These are phyloP conservation scores for Penicillium freii DNA, from an alignment of 2,329 filamentous ascomycete genomes.

Conservation along the genomic window DNA sequence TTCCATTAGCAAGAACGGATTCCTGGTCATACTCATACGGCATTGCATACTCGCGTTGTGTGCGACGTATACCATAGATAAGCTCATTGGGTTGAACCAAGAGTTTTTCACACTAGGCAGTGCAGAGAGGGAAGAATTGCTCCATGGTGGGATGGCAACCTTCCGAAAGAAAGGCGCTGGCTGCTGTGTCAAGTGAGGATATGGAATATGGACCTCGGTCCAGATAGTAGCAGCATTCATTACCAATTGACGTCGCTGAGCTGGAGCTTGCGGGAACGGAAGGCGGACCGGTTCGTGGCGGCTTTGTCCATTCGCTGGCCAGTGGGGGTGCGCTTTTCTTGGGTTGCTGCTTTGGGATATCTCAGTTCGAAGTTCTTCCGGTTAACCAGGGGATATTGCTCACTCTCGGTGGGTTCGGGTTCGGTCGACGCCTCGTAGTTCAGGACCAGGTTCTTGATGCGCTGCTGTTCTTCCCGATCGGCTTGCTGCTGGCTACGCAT, in stretches of 20 bases:
- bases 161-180: background rate
- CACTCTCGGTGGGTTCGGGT: conserved; percentile 76
- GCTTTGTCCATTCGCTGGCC: conserved; percentile 54
- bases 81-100: conserved; percentile 2
- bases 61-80: background rate
- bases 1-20: conserved; percentile 1
- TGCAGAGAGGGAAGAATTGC: background rate
- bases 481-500: conserved; percentile 96
- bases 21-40: background rate
- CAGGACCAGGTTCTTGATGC: conserved; percentile 95
- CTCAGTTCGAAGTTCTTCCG: conserved; percentile 21
- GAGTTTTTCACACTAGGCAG: background rate
- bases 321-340: conserved; percentile 44
- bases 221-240: conserved; percentile 26
- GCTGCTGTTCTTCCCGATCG: conserved; percentile 92
- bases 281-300: conserved; percentile 66
- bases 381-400: conserved; percentile 42
- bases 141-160: background rate
- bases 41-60: background rate
- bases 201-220: conserved; percentile 6
- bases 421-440: conserved; percentile 91
- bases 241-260: conserved; percentile 99
- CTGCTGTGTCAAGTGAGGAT: conserved; percentile 4
- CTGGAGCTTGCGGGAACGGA: conserved; percentile 85
- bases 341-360: conserved; percentile 22